Evolutionary conservation across 1,284 basidiomycete genomes (phyloP).

Genomic region (Laetiporus sulphureus): DNA sequence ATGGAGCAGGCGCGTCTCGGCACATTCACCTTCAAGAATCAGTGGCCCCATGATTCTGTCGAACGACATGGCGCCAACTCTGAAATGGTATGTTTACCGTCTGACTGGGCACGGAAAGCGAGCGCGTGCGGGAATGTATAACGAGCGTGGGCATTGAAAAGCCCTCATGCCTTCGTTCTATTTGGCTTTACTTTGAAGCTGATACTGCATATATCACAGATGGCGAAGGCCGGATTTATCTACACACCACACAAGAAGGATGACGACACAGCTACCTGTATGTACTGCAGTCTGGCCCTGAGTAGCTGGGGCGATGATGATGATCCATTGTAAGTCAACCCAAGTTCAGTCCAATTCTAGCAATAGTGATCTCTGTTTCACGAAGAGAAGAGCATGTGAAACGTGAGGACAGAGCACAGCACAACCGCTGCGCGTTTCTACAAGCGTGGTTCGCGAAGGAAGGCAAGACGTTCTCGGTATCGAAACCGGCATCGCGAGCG

Average conservation of each 20-base stretch:
- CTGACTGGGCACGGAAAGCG: too few species aligned
- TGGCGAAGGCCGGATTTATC: slow-evolving; percentile 80
- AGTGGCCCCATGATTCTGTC: slow-evolving; percentile 69
- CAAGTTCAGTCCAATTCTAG: too few species aligned
- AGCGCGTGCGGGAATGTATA: too few species aligned
- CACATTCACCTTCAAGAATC: slow-evolving; percentile 52
- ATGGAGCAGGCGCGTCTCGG: slow-evolving; percentile 66
- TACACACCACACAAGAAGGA: slow-evolving; percentile 56
- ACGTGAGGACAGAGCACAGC: slow-evolving; percentile 40
- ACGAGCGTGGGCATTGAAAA: too few species aligned
- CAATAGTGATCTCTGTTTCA: too few species aligned
- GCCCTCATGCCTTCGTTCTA: too few species aligned
- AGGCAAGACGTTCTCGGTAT: slow-evolving; percentile 10
- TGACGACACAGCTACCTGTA: slow-evolving; percentile 72
- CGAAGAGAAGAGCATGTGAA: slow-evolving; percentile 59
- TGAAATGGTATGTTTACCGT: slow-evolving; percentile 60
- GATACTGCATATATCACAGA: slow-evolving; percentile 43
- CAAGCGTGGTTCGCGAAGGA: slow-evolving; percentile 16
- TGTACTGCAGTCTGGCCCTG: slow-evolving; percentile 70
- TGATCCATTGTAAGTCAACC: slow-evolving; percentile 62
- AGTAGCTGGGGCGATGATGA: slow-evolving; percentile 79
- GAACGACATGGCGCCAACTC: slow-evolving; percentile 64
- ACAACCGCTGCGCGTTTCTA: slow-evolving; percentile 49
- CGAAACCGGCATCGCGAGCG: too few species aligned
- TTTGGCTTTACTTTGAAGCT: background rate